Conservation (phyloP, 805 yeast genomes). For the Candida tammaniensis region DNA sequence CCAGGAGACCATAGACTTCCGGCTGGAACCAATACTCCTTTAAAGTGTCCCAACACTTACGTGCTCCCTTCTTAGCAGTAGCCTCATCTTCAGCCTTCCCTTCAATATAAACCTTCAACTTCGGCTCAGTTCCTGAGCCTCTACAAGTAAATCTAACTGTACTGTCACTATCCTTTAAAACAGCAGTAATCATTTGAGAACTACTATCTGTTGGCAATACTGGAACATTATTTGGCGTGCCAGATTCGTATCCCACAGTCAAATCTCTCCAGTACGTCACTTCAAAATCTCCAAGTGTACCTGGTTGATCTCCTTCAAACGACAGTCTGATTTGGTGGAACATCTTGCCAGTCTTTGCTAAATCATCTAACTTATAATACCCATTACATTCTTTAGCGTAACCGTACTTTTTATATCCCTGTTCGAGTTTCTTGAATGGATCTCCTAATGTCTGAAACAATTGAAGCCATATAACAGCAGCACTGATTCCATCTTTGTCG, state of each 20-base stretch:
- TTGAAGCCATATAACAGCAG: conserved; percentile 73
- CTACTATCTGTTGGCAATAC: conserved; percentile 63
- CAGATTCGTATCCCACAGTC: conserved; percentile 77
- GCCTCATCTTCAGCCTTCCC: conserved; percentile 52
- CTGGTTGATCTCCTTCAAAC: conserved; percentile 37
- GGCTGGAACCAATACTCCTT: conserved; percentile 13
- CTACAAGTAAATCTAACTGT: conserved; percentile 75
- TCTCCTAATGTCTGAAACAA: conserved; percentile 44
- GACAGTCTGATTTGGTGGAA: conserved; percentile 52
- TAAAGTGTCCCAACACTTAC: conserved; percentile 63
- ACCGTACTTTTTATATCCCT: conserved; percentile 67
- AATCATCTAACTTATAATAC: conserved; percentile 66
- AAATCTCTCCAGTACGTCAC: conserved; percentile 78
- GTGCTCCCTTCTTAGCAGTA: conserved; percentile 52
- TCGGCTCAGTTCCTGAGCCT: conserved; percentile 97
- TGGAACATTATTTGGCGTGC: conserved; percentile 57
- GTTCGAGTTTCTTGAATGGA: conserved; percentile 50
- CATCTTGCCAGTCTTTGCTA: conserved; percentile 48
- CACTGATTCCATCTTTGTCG: conserved; percentile 92
- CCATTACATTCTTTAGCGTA: conserved; percentile 84
- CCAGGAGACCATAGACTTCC: conserved; percentile 7
- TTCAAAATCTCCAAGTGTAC: conserved; percentile 51
- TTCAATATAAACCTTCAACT: conserved; percentile 87
- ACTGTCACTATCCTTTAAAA: conserved; percentile 22
- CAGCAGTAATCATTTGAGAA: conserved; percentile 85